Percentiles rank a stretch among this genome's conserved stretches.
Evolutionary conservation across 257 asterid genomes (phyloP).

Genomic region (Ilex aquifolium): DNA sequence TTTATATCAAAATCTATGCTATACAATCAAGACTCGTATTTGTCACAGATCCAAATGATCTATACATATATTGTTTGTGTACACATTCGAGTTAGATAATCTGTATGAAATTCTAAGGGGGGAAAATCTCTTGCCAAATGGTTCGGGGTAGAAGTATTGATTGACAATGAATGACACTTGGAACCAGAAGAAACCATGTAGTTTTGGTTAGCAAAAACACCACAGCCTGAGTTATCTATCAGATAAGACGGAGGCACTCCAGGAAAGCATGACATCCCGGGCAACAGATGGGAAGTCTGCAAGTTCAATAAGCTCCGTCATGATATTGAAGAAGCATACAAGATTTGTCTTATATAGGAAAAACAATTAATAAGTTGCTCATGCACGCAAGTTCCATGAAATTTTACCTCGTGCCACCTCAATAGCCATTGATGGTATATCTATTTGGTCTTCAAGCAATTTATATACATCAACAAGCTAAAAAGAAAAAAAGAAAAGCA

Average conservation of each 20-base stretch:
- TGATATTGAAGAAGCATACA: neutral
- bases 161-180: too few species aligned
- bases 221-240: conserved; percentile 33
- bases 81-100: too few species aligned
- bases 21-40: too few species aligned
- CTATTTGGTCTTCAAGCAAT: conserved; percentile 87
- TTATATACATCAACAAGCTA: conserved; percentile 89
- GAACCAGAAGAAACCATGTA: too few species aligned
- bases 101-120: too few species aligned
- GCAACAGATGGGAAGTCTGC: conserved; percentile 93
- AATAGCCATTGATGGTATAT: conserved; percentile 69
- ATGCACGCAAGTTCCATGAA: conserved; percentile 3
- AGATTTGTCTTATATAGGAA: neutral
- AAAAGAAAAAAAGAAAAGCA: conserved; percentile 2
- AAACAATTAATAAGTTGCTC: conserved; percentile 4
- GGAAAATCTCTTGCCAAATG: too few species aligned
- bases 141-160: too few species aligned
- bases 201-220: too few species aligned
- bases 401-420: conserved; percentile 77
- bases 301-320: conserved; percentile 4
- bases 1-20: too few species aligned
- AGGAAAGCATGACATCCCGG: conserved; percentile 83
- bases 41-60: too few species aligned
- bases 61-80: too few species aligned
- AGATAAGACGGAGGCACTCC: conserved; percentile 74